Conservation (phyloP, 306 rosid species). For the Ormosia semicastrata region DNA sequence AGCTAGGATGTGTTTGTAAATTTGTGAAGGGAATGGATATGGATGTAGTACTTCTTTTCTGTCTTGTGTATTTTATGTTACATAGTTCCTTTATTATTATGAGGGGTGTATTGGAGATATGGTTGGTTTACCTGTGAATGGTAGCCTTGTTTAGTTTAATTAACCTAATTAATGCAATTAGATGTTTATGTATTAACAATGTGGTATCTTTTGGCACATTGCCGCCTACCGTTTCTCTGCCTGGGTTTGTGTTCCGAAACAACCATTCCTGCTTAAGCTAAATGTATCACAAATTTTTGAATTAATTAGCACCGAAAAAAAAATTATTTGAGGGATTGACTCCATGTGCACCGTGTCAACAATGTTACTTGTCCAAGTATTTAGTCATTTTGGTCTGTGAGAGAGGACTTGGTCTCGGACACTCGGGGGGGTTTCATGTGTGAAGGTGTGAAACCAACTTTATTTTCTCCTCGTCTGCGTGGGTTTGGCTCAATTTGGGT, state of each 20-base stretch:
- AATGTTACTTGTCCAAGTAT: not conserved
- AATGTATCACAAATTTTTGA: not conserved
- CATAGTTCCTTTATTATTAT: slow-evolving; percentile 25
- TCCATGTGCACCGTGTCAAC: slow-evolving; percentile 18
- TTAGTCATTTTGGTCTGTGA: not conserved
- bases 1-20: slow-evolving; percentile 38
- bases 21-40: slow-evolving; percentile 29
- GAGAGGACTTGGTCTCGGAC: not conserved
- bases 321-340: not conserved
- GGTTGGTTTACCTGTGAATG: slow-evolving; percentile 8
- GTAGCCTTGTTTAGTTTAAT: slow-evolving; percentile 16
- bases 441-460: slow-evolving; percentile 19
- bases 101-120: slow-evolving; percentile 22
- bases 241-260: not conserved
- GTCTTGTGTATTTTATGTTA: slow-evolving; percentile 19
- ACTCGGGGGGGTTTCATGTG: not conserved
- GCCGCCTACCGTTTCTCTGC: not conserved
- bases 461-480: not conserved
- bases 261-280: not conserved
- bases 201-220: not conserved
- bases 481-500: not conserved
- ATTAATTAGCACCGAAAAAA: not conserved
- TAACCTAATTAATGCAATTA: slow-evolving; percentile 18
- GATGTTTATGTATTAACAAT: slow-evolving; percentile 11
- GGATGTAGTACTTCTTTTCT: not conserved